Base-by-base conservation (phyloP, 305 asterid species). In the Solanum aculeatissimum region DNA sequence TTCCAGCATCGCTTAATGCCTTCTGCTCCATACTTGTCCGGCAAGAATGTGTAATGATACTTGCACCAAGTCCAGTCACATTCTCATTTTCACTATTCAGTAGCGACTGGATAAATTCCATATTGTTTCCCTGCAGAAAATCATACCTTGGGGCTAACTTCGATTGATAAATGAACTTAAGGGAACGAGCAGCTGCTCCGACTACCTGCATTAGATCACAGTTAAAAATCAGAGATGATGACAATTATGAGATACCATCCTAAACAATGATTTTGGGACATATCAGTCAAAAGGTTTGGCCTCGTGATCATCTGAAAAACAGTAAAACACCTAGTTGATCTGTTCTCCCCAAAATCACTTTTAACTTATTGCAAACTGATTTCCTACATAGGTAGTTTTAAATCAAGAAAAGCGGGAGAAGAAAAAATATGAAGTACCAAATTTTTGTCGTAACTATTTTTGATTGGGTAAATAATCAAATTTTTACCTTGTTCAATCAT, bases 131-230 rank as follows among this genome's bases (percentile, higher is more conserved):
- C 88, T 87, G 89, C 81, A 93, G 85, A 86, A 94, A 93, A 85
- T 97, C 97, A 86, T 89, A 97, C 88, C 92, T 90, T 25, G 99
- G 97, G 84, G 99, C 95, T 89, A 91, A 74, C 86, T 89, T 92
- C 72, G 99, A 97, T 86, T 95, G 99, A 90, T 94, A 97, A 54
- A 97, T 97, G 89, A 97, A 83, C 89, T 92, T 97, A 62, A 95
- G 99, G 84, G 99, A 90, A 62, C 98, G 98, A 43, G 99, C 99
- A 90, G 93, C 91, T 19, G 98, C 98, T 91, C 92, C 97, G 87
- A 92, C 96, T 89, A 97, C 97, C 99, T 97, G 94, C 91, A 90
- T 72, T 77, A 83, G n/a, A 78, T 78, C 83, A 51, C 65, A 51
- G 7, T 75, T 15, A 51, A 75, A 23, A 75, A 75, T 25, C 63